Evolutionary conservation across 345 rosid species (phyloP).

Genomic region (Trapa incisa): DNA sequence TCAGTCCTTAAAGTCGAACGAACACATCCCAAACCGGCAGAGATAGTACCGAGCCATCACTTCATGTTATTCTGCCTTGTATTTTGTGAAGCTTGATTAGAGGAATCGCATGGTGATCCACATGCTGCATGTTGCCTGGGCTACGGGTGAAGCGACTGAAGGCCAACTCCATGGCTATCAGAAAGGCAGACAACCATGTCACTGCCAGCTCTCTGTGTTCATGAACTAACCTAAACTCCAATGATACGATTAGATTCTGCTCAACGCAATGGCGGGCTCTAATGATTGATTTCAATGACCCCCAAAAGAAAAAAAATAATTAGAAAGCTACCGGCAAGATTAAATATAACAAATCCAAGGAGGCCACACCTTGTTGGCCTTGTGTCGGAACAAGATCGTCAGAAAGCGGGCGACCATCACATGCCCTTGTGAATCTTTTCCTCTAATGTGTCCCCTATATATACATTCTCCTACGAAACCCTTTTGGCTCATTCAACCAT

Average conservation of each 20-base stretch:
- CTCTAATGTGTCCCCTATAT: background rate
- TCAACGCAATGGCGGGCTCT: constrained; percentile 1
- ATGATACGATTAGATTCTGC: constrained; percentile 10
- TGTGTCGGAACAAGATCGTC: constrained; percentile 19
- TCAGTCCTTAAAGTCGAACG: too few species aligned
- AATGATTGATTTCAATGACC: background rate
- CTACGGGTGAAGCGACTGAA: constrained; percentile 10
- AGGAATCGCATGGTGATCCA: background rate
- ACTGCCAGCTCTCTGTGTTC: constrained; percentile 38
- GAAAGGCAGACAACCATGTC: constrained; percentile 12
- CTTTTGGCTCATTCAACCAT: background rate
- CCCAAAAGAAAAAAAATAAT: background rate
- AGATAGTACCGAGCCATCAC: too few species aligned
- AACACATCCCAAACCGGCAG: too few species aligned
- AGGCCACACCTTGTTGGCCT: constrained; percentile 19
- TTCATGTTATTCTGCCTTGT: background rate
- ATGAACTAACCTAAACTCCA: constrained; percentile 11
- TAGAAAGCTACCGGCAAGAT: background rate
- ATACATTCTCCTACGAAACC: background rate
- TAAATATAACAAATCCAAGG: constrained; percentile 7
- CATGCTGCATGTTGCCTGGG: background rate
- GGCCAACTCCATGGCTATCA: constrained; percentile 3
- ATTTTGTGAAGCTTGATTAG: background rate
- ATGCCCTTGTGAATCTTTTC: constrained; percentile 9
- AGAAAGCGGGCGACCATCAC: constrained; percentile 18